These are phyloP conservation scores for Penicillium hesseltinei DNA, from an alignment of 2,329 filamentous ascomycete species.

Conservation along the genomic window DNA sequence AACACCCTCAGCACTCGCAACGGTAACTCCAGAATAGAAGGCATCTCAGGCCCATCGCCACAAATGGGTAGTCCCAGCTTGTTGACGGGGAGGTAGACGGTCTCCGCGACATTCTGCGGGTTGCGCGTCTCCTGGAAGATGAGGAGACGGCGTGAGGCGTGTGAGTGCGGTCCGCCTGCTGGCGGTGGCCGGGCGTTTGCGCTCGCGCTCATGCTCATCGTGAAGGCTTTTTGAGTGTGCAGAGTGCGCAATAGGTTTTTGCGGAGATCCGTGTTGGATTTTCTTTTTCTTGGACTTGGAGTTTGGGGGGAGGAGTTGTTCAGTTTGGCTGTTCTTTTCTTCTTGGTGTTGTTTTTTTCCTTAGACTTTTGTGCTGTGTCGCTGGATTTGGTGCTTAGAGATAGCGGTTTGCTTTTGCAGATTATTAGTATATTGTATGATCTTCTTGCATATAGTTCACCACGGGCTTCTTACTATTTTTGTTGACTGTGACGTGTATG, in stretches of 20 bases:
- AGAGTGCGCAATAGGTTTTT: constrained; percentile 3
- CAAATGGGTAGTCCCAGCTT: constrained; percentile 38
- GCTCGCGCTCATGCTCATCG: constrained; percentile 7
- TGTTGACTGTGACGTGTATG: background rate
- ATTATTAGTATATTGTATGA: background rate
- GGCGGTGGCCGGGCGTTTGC: constrained; percentile 13
- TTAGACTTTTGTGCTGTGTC: background rate
- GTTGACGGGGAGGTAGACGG: constrained; percentile 36
- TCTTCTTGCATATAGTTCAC: background rate
- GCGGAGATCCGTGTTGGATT: constrained; percentile 1
- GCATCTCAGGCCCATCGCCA: constrained; percentile 32
- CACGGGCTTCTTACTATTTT: background rate
- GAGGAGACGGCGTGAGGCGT: constrained; percentile 30
- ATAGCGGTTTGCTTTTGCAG: background rate
- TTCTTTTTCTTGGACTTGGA: constrained; percentile 1
- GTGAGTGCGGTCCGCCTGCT: background rate
- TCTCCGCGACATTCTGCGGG: constrained; percentile 28
- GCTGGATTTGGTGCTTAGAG: background rate
- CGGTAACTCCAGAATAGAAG: constrained; percentile 37
- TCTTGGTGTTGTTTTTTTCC: background rate
- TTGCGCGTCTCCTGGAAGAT: constrained; percentile 41
- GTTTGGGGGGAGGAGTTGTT: background rate
- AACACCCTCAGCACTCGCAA: constrained; percentile 36
- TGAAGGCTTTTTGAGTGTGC: background rate
- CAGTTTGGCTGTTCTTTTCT: constrained; percentile 4